These are phyloP conservation scores for Monilinia fructigena DNA, from an alignment of 2,329 filamentous ascomycete genomes.

Conservation along the genomic window DNA sequence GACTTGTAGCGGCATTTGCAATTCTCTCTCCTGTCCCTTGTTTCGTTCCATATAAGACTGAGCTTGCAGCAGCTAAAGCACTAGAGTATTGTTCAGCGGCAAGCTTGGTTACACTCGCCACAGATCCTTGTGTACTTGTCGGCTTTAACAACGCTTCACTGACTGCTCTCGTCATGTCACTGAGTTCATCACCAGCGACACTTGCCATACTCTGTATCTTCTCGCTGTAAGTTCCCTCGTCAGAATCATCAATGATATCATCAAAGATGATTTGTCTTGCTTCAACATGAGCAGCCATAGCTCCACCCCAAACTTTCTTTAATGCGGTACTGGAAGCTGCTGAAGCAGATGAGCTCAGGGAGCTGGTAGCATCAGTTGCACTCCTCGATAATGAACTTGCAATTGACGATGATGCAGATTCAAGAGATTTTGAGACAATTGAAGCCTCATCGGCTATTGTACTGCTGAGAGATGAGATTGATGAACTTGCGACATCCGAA, in stretches of 20 bases:
- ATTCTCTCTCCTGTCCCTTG: conserved; percentile 46
- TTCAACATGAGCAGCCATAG: conserved; percentile 44
- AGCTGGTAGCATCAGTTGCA: conserved; percentile 35
- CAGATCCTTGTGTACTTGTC: conserved; percentile 44
- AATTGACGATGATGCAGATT: conserved; percentile 38
- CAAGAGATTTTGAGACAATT: conserved; percentile 32
- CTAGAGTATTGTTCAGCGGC: conserved; percentile 57
- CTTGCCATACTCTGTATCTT: conserved; percentile 52
- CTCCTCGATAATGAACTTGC: conserved; percentile 40
- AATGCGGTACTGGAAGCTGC: conserved; percentile 39
- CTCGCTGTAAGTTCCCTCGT: conserved; percentile 48
- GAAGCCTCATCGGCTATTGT: conserved; percentile 28
- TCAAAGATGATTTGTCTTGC: conserved; percentile 49
- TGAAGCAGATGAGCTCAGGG: conserved; percentile 34
- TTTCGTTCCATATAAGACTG: conserved; percentile 52
- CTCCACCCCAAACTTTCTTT: conserved; percentile 51
- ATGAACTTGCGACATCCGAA: conserved; percentile 33
- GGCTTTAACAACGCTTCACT: conserved; percentile 53
- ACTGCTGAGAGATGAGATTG: conserved; percentile 30
- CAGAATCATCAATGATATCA: conserved; percentile 48
- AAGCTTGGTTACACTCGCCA: conserved; percentile 50
- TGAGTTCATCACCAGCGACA: conserved; percentile 52
- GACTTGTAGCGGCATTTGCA: conserved; percentile 52
- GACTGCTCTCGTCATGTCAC: conserved; percentile 54
- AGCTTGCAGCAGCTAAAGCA: conserved; percentile 56